Conservation (phyloP, 164 flowering plant genomes). For the Dillenia suffruticosa region DNA sequence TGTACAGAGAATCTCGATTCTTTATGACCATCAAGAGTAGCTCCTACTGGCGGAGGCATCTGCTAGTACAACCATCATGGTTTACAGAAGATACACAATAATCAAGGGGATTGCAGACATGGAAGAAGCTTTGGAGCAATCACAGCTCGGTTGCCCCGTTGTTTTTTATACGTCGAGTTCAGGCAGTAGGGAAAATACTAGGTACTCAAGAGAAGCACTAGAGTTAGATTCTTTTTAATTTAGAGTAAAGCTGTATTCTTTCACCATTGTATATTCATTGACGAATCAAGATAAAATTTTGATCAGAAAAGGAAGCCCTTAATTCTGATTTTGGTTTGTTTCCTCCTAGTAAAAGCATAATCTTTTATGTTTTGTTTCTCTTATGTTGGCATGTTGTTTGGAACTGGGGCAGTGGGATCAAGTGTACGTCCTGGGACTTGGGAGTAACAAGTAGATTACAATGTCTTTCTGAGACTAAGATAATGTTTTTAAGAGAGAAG, state of each 20-base stretch:
- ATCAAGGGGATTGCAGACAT: constrained; percentile 5
- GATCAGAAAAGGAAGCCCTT: constrained; percentile 5
- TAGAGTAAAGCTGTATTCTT: constrained; percentile 22
- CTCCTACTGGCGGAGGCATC: constrained; percentile 1
- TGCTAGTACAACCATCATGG: constrained; percentile 8
- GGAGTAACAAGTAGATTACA: too few relatives aligned
- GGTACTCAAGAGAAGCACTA: background rate
- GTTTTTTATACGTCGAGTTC: background rate
- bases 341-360: too few relatives aligned
- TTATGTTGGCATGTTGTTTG: too few relatives aligned
- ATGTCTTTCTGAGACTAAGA: too few relatives aligned
- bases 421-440: too few relatives aligned
- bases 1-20: constrained; percentile 9
- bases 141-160: constrained; percentile 1
- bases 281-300: constrained; percentile 15
- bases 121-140: constrained; percentile 7
- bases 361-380: too few relatives aligned
- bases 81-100: constrained; percentile 1
- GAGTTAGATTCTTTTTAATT: constrained; percentile 13
- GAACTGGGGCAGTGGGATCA: too few relatives aligned
- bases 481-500: too few relatives aligned
- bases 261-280: constrained; percentile 25
- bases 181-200: background rate
- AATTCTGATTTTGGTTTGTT: too few relatives aligned
- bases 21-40: constrained; percentile 9